A percentile compares a stretch with the other conserved stretches of the same genome.
These are phyloP conservation scores for Pseudonectria foliicola DNA, from an alignment of 2,329 filamentous ascomycete species.

Conservation along the genomic window DNA sequence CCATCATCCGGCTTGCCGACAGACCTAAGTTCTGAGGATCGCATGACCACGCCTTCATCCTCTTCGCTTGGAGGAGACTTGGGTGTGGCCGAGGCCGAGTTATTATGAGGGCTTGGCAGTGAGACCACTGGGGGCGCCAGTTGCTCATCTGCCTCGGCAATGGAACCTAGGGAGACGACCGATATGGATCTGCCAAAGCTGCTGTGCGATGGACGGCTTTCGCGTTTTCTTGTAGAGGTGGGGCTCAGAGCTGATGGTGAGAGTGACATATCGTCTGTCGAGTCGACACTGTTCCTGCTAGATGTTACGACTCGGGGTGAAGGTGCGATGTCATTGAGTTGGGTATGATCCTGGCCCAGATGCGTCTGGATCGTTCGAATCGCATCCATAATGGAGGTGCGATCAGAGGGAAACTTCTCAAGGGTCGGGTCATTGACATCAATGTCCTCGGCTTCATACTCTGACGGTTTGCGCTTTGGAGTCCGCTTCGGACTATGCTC, in stretches of 20 bases:
- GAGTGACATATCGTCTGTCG: conserved; percentile 27
- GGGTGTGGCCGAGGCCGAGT: conserved; percentile 11
- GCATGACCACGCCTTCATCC: conserved; percentile 34
- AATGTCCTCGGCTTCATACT: conserved; percentile 10
- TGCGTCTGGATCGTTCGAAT: conserved; percentile 40
- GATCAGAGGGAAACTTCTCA: conserved; percentile 40
- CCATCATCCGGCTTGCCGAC: conserved; percentile 7
- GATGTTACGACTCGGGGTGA: conserved; percentile 30
- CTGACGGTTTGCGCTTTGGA: conserved; percentile 11
- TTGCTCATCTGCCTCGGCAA: conserved; percentile 18
- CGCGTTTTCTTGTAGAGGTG: conserved; percentile 23
- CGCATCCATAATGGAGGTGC: conserved; percentile 36
- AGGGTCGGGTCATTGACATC: conserved; percentile 42
- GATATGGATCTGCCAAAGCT: conserved; percentile 30
- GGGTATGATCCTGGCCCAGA: conserved; percentile 32
- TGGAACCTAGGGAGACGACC: conserved; percentile 37
- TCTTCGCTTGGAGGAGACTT: conserved; percentile 28
- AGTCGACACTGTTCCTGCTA: conserved; percentile 30
- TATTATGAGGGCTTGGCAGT: conserved; percentile 15
- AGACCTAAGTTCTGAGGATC: conserved; percentile 11
- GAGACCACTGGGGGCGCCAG: conserved; percentile 13
- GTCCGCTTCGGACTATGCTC: conserved; percentile 12
- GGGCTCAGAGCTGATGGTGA: conserved; percentile 31
- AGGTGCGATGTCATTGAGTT: conserved; percentile 28
- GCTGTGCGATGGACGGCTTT: conserved; percentile 26